Evolutionary conservation across 345 rosid species (phyloP), one percentile per base, ranked within the genome.

Genomic region (Murraya koenigii): DNA sequence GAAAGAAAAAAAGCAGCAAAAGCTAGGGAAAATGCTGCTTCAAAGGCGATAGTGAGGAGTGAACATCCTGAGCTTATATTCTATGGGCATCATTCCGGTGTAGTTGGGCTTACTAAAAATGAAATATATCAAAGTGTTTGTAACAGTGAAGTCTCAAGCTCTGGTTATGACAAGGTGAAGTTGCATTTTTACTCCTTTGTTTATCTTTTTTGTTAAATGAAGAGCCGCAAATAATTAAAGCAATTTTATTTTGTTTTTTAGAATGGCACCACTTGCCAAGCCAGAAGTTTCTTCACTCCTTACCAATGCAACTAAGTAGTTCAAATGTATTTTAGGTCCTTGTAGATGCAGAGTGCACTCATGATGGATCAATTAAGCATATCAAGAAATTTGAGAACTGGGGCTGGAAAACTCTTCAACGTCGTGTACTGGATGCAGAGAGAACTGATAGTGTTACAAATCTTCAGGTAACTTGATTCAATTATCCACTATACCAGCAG

Each of bases 311-410:
- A 75, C 72, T 64, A 41, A 66, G n/a, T 72, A 8, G 74, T 76
- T 85, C 36, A 49, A 44, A 77, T 67, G 35, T 76, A 25, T 66
- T 84, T 77, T 87, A 94, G 98, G 97, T 96, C 49, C 97, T 96
- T 41, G 99, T 96, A 70, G 99, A 96, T 86, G 99, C 99, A 60
- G 99, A 94, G 78, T 96, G 98, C 83, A 96, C 98, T 76, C 99
- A 94, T 82, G 99, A 96, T 84, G 99, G 99, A 15, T 96, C 99
- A 33, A 83, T 94, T 66, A 88, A 82, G 79, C 98, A 94, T 80
- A 84, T 96, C 73, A 97, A 94, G 77, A 96, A 96, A 80, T 96
- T 90, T 88, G 99, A 94, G 81, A 87, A 90, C 9, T 96, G 98
- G 98, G 98, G 97, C 62, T 96, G 99, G 97, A 88, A 81, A 83